Evolutionary conservation across 1,139 yeast genomes (phyloP).

Genomic region (Suhomyces bolitotheri): DNA sequence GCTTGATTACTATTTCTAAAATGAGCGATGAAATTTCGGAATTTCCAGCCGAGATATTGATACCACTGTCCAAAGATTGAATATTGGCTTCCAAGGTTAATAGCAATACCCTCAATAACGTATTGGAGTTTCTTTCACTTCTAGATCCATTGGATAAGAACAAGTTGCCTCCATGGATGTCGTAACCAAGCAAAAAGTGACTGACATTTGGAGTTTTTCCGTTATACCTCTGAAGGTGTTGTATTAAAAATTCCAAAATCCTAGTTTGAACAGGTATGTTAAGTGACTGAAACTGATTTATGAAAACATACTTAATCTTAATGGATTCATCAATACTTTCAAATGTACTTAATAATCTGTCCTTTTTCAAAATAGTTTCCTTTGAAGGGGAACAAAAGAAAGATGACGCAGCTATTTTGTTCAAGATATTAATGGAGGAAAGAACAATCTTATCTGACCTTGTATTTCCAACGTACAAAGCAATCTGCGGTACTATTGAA

Average conservation of each 20-base stretch:
- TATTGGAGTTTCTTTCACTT: constrained; percentile 25
- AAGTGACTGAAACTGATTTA: constrained; percentile 62
- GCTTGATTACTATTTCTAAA: constrained; percentile 59
- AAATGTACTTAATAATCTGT: constrained; percentile 69
- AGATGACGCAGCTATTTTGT: constrained; percentile 49
- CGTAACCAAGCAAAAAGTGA: constrained; percentile 77
- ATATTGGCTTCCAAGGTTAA: constrained; percentile 50
- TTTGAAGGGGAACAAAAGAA: constrained; percentile 44
- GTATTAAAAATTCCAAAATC: constrained; percentile 58
- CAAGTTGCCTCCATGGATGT: constrained; percentile 35
- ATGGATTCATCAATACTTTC: constrained; percentile 72
- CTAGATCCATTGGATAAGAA: constrained; percentile 12
- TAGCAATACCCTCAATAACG: constrained; percentile 58
- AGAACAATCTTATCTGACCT: constrained; percentile 48
- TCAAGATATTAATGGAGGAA: constrained; percentile 54
- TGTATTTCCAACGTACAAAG: constrained; percentile 65
- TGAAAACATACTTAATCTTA: constrained; percentile 71
- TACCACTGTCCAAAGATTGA: constrained; percentile 40
- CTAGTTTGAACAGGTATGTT: constrained; percentile 49
- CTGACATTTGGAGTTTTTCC: constrained; percentile 53
- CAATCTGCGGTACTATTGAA: constrained; percentile 67
- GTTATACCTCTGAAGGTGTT: constrained; percentile 45
- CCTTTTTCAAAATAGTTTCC: constrained; percentile 49
- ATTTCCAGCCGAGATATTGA: constrained; percentile 51
- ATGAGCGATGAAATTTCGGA: constrained; percentile 58